These are phyloP conservation scores for Colletotrichum spinosum DNA, from an alignment of 2,329 filamentous ascomycete genomes.

Conservation along the genomic window DNA sequence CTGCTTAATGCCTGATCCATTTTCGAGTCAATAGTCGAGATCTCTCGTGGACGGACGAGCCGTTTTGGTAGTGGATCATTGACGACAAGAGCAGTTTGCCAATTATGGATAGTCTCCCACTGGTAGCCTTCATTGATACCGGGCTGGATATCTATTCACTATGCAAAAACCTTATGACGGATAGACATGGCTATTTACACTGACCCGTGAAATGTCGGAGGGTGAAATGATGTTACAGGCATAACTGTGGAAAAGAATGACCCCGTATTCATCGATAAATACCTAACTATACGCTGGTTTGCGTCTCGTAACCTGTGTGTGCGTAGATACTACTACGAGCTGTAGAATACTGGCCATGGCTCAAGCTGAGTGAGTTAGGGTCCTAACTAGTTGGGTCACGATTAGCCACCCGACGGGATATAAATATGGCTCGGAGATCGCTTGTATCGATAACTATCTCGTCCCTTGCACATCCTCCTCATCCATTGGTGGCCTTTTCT, in stretches of 20 bases:
- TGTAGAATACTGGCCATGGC: conserved; percentile 53
- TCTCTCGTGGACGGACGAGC: too few relatives aligned
- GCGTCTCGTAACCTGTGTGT: conserved; percentile 47
- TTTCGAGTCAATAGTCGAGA: too few relatives aligned
- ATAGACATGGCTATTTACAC: conserved; percentile 50
- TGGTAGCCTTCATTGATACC: conserved; percentile 50
- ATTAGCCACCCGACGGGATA: neutral
- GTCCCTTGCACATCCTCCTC: conserved; percentile 48
- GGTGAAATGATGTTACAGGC: conserved; percentile 45
- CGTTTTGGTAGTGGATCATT: too few relatives aligned
- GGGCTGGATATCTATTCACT: conserved; percentile 49
- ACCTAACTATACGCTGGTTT: conserved; percentile 49
- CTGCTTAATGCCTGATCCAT: too few relatives aligned
- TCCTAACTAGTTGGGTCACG: neutral
- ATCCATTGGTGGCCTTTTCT: conserved; percentile 47
- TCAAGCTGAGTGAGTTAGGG: conserved; percentile 44
- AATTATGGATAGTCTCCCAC: conserved; percentile 32
- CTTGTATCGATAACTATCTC: conserved; percentile 51
- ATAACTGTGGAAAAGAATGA: conserved; percentile 45
- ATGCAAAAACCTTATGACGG: conserved; percentile 51
- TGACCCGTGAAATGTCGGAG: conserved; percentile 48
- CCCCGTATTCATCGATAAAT: conserved; percentile 47
- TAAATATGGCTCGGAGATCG: conserved; percentile 45
- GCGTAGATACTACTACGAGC: conserved; percentile 52
- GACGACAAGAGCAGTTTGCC: neutral